Base-by-base conservation (phyloP, 441 rosid genomes). In the Erodium moschatum region DNA sequence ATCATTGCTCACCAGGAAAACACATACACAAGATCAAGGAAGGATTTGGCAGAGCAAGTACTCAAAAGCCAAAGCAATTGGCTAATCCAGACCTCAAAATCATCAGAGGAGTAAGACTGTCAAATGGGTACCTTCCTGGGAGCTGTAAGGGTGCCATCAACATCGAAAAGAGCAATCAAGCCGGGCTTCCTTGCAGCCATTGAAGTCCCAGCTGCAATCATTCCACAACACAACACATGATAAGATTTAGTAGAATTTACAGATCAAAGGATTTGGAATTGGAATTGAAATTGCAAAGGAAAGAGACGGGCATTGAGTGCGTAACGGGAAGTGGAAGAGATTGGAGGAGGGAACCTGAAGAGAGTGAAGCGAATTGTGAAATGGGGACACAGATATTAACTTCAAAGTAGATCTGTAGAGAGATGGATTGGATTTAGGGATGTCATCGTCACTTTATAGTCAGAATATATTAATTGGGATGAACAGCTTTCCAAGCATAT, bases 61-160 rank as follows among this genome's bases (percentile, higher is more conserved):
- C 62, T n/a, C 24, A 56, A 56, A 18, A 18, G 8, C 21, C 5
- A 52, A 6, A 52, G 6, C 15, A 16, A 15, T 0, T 52, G 20
- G 7, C 20, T 15, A n/a, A 52, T 11, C 58, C 6, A 50, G 15
- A 50, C 13, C 58, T 50, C 19, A 50, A 33, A 33, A 33, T 5
- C 38, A 50, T n/a, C 8, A 16, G 2, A 12, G 13, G 50, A 44
- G 13, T 44, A 33, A 33, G 38, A 33, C 5, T 33, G 4, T 33
- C 11, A 5, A 13, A 13, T 4, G 3, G 6, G 24, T 44, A 84
- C 92, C 90, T 91, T 89, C 81, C 99, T 87, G 13, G 97, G 96
- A 74, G 98, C 97, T 1, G 98, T 88, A 50, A 94, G 96, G 77
- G 98, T 75, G 18, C 78, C 78, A 67, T 75, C 78, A 40, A 75